Evolutionary conservation across 1,284 basidiomycete genomes (phyloP).

Genomic region (Trichosporon inkin): DNA sequence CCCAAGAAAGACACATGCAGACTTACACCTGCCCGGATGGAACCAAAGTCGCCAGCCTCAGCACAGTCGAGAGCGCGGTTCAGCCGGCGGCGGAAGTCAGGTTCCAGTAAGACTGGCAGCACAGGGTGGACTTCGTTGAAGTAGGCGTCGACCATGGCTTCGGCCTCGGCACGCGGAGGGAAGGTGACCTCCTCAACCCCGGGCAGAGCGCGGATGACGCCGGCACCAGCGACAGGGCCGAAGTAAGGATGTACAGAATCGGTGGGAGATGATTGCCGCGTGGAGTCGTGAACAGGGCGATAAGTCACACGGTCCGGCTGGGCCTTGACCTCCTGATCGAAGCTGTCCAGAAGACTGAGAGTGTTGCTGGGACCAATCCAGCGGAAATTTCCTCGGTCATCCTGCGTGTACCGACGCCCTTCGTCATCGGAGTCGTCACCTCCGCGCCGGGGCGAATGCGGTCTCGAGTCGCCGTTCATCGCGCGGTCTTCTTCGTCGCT

Average conservation of each 20-base stretch:
- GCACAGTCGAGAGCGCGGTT: constrained; percentile 62
- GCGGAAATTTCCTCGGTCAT: constrained; percentile 82
- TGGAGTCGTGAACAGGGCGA: constrained; percentile 15
- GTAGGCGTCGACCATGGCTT: constrained; percentile 80
- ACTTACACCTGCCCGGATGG: constrained; percentile 22
- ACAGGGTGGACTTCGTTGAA: constrained; percentile 78
- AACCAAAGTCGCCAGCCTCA: constrained; percentile 40
- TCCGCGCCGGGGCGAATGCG: constrained; percentile 30
- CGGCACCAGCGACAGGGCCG: constrained; percentile 79
- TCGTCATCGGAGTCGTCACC: constrained; percentile 55
- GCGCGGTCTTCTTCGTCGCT: constrained; percentile 13
- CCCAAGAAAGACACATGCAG: not conserved
- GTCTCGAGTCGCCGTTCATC: constrained; percentile 21
- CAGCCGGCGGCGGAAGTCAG: constrained; percentile 69
- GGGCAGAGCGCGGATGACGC: constrained; percentile 75
- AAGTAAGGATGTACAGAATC: constrained; percentile 60
- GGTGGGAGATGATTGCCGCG: not conserved
- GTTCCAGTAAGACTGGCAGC: constrained; percentile 77
- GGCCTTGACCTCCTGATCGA: constrained; percentile 49
- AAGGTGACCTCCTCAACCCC: constrained; percentile 80
- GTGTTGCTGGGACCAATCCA: constrained; percentile 90
- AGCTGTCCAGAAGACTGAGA: constrained; percentile 83
- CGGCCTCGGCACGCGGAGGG: constrained; percentile 72
- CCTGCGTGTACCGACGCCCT: constrained; percentile 17
- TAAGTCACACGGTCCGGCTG: constrained; percentile 18